Evolutionary conservation across 225 moss, liverwort and hornwort genomes (phyloP), one percentile per base, ranked within the genome.

Genomic region (Bryum argenteum): DNA sequence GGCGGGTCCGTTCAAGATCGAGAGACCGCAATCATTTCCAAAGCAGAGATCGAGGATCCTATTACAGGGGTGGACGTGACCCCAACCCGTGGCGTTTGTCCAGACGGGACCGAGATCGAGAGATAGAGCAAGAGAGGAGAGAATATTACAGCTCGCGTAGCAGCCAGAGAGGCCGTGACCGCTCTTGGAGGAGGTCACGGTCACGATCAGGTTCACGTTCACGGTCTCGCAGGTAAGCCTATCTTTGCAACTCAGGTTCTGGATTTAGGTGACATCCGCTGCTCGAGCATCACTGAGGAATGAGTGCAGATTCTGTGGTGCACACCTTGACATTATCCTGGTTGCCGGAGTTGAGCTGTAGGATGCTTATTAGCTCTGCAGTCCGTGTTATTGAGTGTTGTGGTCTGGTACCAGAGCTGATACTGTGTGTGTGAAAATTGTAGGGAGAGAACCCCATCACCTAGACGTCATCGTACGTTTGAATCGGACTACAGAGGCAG

Each of bases 61-160:
- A 92, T 69, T 68, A 85, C 75, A 86, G 94, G 73, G 94, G 97
- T 65, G 89, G 92, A 43, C 91, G 88, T 56, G 97, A 98, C 79
- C 83, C 85, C n/a, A 91, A 89, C 73, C 89, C 92, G 14, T 88
- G 94, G 37, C 93, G 93, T 66, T 85, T 84, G 64, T 76, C 83
- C 11, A 84, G 94, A 47, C 88, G 94, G 43, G 94, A 94, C 42
- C 88, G 97, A 87, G 91, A 89, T 62, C 78, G 92, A 41, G 82
- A 78, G 71, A 58, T 83, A 65, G 90, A 88, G 67, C 79, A 85
- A 42, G 82, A 78, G 57, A 89, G 86, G 2, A 75, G 93, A 77
- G 89, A 89, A 54, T 74, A 81, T 67, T 81, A 92, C 71, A 71
- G 41, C 15, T 77, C 82, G 18, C 86, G 92, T 48, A 83, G 74